Conservation (phyloP, 208 protist species). For the Crithidia fasciculata region DNA sequence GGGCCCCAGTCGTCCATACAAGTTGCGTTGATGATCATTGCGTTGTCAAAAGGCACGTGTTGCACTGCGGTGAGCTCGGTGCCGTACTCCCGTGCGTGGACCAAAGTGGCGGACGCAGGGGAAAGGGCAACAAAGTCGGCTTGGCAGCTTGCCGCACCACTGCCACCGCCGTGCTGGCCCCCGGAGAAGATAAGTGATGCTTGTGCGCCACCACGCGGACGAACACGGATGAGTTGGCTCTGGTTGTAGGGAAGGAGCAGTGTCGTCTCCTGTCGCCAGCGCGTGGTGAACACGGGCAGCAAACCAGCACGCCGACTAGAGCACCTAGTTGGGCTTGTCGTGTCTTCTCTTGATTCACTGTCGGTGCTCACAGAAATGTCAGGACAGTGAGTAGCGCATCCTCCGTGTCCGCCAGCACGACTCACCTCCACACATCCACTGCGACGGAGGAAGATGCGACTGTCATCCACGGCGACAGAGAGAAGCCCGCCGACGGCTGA, state of each 20-base stretch:
- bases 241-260: conserved; percentile 16
- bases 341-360: too few relatives aligned
- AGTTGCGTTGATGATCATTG: conserved; percentile 46
- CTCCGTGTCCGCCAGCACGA: too few relatives aligned
- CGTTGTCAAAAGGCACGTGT: conserved; percentile 19
- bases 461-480: conserved; percentile 25
- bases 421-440: neutral
- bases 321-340: too few relatives aligned
- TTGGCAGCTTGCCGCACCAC: conserved; percentile 1
- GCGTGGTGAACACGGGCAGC: conserved; percentile 10
- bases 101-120: conserved; percentile 12
- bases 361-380: too few relatives aligned
- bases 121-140: conserved; percentile 29
- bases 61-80: conserved; percentile 19
- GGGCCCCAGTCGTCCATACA: conserved; percentile 61
- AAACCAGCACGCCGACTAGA: neutral
- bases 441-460: conserved; percentile 23
- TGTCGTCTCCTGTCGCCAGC: conserved; percentile 26
- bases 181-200: neutral
- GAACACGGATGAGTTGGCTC: conserved; percentile 20
- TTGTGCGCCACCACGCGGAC: conserved; percentile 9
- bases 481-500: conserved; percentile 16
- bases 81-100: conserved; percentile 30
- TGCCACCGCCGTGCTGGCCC: neutral
- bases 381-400: too few relatives aligned